Percentiles rank a stretch among this genome's conserved stretches.
Conservation (phyloP, 805 yeast genomes). For the Saccharomycopsis malanga region DNA sequence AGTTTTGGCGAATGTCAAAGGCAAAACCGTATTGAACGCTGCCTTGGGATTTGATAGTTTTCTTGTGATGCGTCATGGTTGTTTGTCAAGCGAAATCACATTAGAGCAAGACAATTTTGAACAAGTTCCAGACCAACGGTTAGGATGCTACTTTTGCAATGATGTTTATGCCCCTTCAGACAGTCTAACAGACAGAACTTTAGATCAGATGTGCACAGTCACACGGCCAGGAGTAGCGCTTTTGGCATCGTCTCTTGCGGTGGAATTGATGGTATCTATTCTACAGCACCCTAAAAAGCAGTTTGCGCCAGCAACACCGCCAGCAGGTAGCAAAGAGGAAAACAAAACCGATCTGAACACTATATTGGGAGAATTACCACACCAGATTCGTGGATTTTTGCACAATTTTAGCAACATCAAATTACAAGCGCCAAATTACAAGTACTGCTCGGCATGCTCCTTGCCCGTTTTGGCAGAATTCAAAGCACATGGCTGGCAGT, state of each 20-base stretch:
- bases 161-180: slow-evolving; percentile 94
- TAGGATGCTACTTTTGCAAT: slow-evolving; percentile 95
- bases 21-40: slow-evolving; percentile 78
- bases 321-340: slow-evolving; percentile 18
- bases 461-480: slow-evolving; percentile 46
- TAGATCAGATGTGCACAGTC: slow-evolving; percentile 98
- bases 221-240: slow-evolving; percentile 95
- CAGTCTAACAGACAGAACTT: slow-evolving; percentile 75
- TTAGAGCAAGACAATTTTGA: slow-evolving; percentile 19
- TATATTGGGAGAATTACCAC: slow-evolving; percentile 69
- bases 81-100: slow-evolving; percentile 24
- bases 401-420: slow-evolving; percentile 56
- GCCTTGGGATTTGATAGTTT: slow-evolving; percentile 94
- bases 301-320: slow-evolving; percentile 30
- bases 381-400: slow-evolving; percentile 85
- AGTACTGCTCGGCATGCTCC: slow-evolving; percentile 85
- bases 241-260: slow-evolving; percentile 80
- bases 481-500: slow-evolving; percentile 63
- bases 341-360: slow-evolving; percentile 26
- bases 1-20: slow-evolving; percentile 56
- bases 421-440: slow-evolving; percentile 64
- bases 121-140: slow-evolving; percentile 28
- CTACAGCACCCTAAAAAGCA: slow-evolving; percentile 57
- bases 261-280: slow-evolving; percentile 69
- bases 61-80: slow-evolving; percentile 91